Base-by-base conservation (phyloP, 306 rosid species). In the Cucumis melo region DNA sequence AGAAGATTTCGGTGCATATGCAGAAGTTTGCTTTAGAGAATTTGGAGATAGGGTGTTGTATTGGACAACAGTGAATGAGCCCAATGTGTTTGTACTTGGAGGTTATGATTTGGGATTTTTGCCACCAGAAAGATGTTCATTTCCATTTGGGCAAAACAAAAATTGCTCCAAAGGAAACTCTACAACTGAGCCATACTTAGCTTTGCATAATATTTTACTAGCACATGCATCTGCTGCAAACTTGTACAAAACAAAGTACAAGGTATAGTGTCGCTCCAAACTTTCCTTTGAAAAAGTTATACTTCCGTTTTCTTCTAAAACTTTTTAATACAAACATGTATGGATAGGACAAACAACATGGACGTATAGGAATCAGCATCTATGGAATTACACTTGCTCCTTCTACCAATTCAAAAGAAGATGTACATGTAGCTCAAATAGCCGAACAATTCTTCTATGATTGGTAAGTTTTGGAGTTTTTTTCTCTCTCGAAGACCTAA, bases 51-150 rank as follows among this genome's bases (percentile, higher is more conserved):
- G 87, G 56, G 90, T 92, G 0, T 17, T 11, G 46, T 70, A 87
- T 48, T 92, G 94, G 94, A 81, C 66, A 10, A 86, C 92, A 0
- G 65, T 90, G 50, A 90, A 90, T 6, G 96, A 92, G 67, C 86
- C 94, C 5, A 90, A 90, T 79, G 81, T 85, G 3, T 82, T 86
- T 29, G 67, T 73, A 0, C 9, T 17, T 7, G 59, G 59, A 54
- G 88, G 92, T 20, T 89, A 90, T 68, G 89, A 86, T 64, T 0
- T 1, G 3, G 94, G 92, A 75, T 15, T 1, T 3, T 0, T 15
- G 1, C 96, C 96, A 5, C 98, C 98, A 8, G 29, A 3, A 1
- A 78, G 88, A 74, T 92, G 96, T 65, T 90, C 96, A 44, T 36
- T 79, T 20, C 92, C 91, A 48, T 90, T 86, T 79, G 88, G 96